Evolutionary conservation across 2,329 filamentous ascomycete species (phyloP).

Genomic region (Rhinocladiella mackenziei): DNA sequence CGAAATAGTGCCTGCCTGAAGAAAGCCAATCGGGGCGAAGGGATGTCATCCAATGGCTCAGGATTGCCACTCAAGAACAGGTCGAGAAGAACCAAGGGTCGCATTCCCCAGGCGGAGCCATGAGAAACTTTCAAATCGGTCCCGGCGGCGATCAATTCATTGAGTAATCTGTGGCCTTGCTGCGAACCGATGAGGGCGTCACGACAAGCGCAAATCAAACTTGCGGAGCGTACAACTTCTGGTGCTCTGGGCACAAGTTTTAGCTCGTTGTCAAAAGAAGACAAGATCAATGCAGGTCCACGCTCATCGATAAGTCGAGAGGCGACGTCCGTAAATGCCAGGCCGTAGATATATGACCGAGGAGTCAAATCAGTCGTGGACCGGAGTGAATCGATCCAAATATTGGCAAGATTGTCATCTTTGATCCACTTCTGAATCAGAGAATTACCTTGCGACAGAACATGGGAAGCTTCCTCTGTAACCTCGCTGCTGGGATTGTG

Average conservation of each 20-base stretch:
- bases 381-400: constrained; percentile 24
- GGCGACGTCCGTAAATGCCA: constrained; percentile 41
- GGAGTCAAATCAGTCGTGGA: constrained; percentile 16
- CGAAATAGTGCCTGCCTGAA: constrained; percentile 72
- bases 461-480: constrained; percentile 51
- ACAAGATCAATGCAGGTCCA: constrained; percentile 33
- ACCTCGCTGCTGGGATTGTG: constrained; percentile 45
- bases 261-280: constrained; percentile 31
- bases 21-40: constrained; percentile 68
- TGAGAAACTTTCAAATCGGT: constrained; percentile 41
- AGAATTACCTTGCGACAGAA: constrained; percentile 50
- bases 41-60: constrained; percentile 46
- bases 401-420: constrained; percentile 25
- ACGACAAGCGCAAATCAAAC: constrained; percentile 48
- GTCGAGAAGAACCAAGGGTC: constrained; percentile 52
- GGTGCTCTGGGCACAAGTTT: constrained; percentile 36
- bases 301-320: constrained; percentile 31
- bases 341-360: constrained; percentile 38
- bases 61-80: constrained; percentile 49
- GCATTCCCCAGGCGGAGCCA: constrained; percentile 1
- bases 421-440: constrained; percentile 45
- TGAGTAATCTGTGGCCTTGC: constrained; percentile 52
- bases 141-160: constrained; percentile 58
- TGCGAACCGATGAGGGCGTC: constrained; percentile 48
- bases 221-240: constrained; percentile 46